Conservation (phyloP, 108 stramenopile genomes). For the Skeletonema costatum region DNA sequence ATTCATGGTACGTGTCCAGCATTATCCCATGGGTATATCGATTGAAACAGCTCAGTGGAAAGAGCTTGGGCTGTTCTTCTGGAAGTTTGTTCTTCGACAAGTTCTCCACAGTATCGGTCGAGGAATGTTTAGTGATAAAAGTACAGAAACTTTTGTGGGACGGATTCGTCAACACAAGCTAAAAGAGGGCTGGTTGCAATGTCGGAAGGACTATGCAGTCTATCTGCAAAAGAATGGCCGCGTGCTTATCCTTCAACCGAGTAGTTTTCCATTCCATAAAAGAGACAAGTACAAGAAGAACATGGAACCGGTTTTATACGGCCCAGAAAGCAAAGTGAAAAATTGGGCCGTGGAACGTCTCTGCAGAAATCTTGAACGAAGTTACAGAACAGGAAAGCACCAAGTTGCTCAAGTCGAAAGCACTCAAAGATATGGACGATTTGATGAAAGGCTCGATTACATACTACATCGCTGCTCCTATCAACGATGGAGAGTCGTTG, state of each 20-base stretch:
- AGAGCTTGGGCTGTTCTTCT: conserved; percentile 71
- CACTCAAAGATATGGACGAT: conserved; percentile 54
- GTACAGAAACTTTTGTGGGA: conserved; percentile 68
- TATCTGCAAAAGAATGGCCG: conserved; percentile 66
- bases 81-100: conserved; percentile 86
- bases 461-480: conserved; percentile 63
- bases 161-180: conserved; percentile 34
- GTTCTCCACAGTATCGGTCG: conserved; percentile 73
- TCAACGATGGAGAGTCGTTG: conserved; percentile 2
- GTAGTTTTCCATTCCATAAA: conserved; percentile 72
- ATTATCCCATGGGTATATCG: conserved; percentile 73
- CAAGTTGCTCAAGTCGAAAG: conserved; percentile 52
- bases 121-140: conserved; percentile 89
- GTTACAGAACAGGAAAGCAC: conserved; percentile 14
- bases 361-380: conserved; percentile 32
- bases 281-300: conserved; percentile 51
- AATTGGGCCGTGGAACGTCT: conserved; percentile 81
- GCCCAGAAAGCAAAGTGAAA: conserved; percentile 22
- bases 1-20: conserved; percentile 58
- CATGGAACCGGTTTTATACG: conserved; percentile 36
- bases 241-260: conserved; percentile 69
- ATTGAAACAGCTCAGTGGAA: conserved; percentile 70
- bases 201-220: conserved; percentile 87
- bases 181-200: conserved; percentile 83
- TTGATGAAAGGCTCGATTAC: conserved; percentile 72